These are phyloP conservation scores for Neonectria magnoliae DNA, from an alignment of 2,329 filamentous ascomycete species.

Conservation along the genomic window DNA sequence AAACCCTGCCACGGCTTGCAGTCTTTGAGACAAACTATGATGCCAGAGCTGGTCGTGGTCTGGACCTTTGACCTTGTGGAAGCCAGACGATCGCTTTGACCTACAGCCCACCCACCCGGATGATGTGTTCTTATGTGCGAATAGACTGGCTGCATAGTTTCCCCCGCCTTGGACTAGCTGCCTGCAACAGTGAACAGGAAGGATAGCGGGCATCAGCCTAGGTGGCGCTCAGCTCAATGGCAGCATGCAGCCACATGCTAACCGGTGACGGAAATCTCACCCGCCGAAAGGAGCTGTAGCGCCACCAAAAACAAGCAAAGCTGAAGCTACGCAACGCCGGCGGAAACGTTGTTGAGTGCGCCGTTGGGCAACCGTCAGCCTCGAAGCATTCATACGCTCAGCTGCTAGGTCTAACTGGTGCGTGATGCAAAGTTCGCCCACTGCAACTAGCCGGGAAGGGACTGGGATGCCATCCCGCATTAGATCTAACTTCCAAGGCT, in stretches of 20 bases:
- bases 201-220: background rate
- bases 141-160: background rate
- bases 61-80: background rate
- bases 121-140: background rate
- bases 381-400: conserved; percentile 8
- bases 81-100: background rate
- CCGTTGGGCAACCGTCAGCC: conserved; percentile 24
- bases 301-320: conserved; percentile 10
- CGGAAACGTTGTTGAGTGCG: background rate
- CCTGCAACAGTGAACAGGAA: too few species aligned
- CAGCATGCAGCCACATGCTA: background rate
- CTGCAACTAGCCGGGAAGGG: background rate
- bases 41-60: background rate
- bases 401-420: conserved; percentile 8
- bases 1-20: background rate
- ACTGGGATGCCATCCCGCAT: conserved; percentile 15
- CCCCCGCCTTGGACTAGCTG: background rate
- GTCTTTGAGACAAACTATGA: background rate
- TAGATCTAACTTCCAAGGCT: background rate
- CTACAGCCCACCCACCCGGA: background rate
- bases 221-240: background rate
- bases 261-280: conserved; percentile 3
- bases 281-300: conserved; percentile 4
- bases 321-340: background rate
- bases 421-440: background rate